Percentiles rank a stretch among this genome's conserved stretches.
Evolutionary conservation across 1,139 yeast species (phyloP).

Genomic region (Pichia terricola): DNA sequence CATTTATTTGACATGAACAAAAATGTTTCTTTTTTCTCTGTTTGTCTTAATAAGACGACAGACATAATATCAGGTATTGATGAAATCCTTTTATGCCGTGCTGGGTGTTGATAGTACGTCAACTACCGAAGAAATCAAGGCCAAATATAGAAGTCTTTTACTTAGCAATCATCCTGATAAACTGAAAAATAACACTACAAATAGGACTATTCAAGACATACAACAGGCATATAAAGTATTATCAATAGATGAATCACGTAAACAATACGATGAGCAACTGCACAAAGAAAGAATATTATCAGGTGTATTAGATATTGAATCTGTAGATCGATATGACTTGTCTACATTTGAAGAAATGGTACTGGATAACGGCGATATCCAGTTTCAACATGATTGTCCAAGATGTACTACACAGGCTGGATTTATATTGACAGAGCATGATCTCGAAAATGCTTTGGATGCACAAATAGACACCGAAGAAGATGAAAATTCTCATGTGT

Average conservation of each 20-base stretch:
- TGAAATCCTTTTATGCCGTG: no score
- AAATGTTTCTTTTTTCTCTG: no score
- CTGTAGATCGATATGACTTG: slow-evolving; percentile 17
- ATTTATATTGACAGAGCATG: slow-evolving; percentile 49
- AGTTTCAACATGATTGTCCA: slow-evolving; percentile 55
- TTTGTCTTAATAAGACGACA: no score
- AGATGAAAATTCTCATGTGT: slow-evolving; percentile 46
- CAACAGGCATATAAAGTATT: slow-evolving; percentile 54
- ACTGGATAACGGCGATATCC: slow-evolving; percentile 27
- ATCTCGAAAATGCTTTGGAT: slow-evolving; percentile 41
- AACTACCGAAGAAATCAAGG: slow-evolving; percentile 35
- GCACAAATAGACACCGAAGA: slow-evolving; percentile 16
- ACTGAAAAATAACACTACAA: background rate
- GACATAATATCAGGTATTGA: no score
- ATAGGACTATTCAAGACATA: slow-evolving; percentile 24
- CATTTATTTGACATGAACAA: no score
- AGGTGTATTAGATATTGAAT: slow-evolving; percentile 29
- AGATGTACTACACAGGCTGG: slow-evolving; percentile 55
- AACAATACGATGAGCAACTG: slow-evolving; percentile 40
- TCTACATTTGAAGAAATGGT: slow-evolving; percentile 29
- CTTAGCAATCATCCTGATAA: slow-evolving; percentile 27
- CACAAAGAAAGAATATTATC: slow-evolving; percentile 31
- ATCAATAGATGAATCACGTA: slow-evolving; percentile 30
- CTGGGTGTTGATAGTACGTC: slow-evolving; percentile 39
- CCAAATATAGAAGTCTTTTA: slow-evolving; percentile 53